Percentiles rank a stretch among this genome's conserved stretches.
Evolutionary conservation across 768 basidiomycete genomes (phyloP).

Genomic region (Paxillus involutus): DNA sequence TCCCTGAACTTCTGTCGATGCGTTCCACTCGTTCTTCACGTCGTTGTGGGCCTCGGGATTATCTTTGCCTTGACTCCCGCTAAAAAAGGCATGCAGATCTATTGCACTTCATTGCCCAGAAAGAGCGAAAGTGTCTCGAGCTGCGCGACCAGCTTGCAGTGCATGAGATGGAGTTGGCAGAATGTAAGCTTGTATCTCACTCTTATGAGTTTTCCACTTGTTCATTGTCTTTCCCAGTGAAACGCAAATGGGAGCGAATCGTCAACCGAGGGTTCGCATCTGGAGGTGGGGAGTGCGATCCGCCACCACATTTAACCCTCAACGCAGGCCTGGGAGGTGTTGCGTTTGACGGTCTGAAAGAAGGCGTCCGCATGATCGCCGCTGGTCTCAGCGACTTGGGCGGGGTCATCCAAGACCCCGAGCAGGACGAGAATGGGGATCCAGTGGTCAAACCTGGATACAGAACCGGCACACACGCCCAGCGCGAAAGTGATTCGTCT

Average conservation of each 20-base stretch:
- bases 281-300: slow-evolving; percentile 8
- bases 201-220: background rate
- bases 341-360: slow-evolving; percentile 59
- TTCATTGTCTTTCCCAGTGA: slow-evolving; percentile 43
- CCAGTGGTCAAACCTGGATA: background rate
- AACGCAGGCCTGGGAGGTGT: slow-evolving; percentile 12
- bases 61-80: background rate
- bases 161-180: slow-evolving; percentile 72
- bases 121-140: slow-evolving; percentile 82
- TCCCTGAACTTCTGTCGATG: background rate
- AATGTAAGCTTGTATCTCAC: slow-evolving; percentile 41
- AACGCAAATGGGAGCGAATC: slow-evolving; percentile 83
- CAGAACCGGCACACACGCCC: slow-evolving; percentile 1
- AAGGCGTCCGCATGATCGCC: slow-evolving; percentile 61
- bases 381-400: slow-evolving; percentile 40
- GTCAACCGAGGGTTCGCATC: slow-evolving; percentile 61
- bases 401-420: slow-evolving; percentile 16
- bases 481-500: slow-evolving; percentile 27
- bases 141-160: slow-evolving; percentile 68
- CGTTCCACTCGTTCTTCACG: no score
- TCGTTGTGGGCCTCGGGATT: no score
- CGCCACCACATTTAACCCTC: background rate
- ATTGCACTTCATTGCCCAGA: slow-evolving; percentile 83
- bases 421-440: background rate
- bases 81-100: slow-evolving; percentile 72